Evolutionary conservation across 2,329 filamentous ascomycete genomes (phyloP).

Genomic region (Pyricularia sp.): DNA sequence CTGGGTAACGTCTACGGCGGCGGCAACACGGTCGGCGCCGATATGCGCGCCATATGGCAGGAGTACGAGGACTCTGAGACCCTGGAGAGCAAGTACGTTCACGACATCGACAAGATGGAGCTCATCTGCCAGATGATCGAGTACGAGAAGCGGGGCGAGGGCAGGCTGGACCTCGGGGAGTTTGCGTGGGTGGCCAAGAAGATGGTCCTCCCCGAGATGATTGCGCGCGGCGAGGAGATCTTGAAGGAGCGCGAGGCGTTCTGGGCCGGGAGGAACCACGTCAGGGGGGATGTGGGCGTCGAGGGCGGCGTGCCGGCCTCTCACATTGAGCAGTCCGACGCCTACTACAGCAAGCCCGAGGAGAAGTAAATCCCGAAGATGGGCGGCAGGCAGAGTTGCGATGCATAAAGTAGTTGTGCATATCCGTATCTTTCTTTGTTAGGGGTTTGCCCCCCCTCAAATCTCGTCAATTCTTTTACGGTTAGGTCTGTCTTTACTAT

Average conservation of each 20-base stretch:
- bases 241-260: constrained; percentile 66
- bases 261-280: constrained; percentile 49
- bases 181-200: constrained; percentile 71
- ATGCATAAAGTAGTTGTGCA: neutral
- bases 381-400: neutral
- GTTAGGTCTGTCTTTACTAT: neutral
- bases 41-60: constrained; percentile 77
- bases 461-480: neutral
- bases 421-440: too few relatives aligned
- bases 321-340: constrained; percentile 32
- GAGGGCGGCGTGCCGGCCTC: constrained; percentile 27
- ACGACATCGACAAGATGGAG: constrained; percentile 97
- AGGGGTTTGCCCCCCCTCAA: neutral
- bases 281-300: constrained; percentile 34
- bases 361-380: neutral
- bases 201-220: constrained; percentile 68
- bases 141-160: constrained; percentile 69
- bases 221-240: constrained; percentile 69
- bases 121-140: constrained; percentile 91
- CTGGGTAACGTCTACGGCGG: constrained; percentile 63
- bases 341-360: constrained; percentile 31
- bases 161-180: constrained; percentile 68
- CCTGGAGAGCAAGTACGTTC: constrained; percentile 78
- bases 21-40: constrained; percentile 50
- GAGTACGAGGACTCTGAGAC: constrained; percentile 90